Percentiles rank a stretch among this genome's conserved stretches.
These are phyloP conservation scores for Stellera chamaejasme DNA, from an alignment of 345 rosid species.

Conservation along the genomic window DNA sequence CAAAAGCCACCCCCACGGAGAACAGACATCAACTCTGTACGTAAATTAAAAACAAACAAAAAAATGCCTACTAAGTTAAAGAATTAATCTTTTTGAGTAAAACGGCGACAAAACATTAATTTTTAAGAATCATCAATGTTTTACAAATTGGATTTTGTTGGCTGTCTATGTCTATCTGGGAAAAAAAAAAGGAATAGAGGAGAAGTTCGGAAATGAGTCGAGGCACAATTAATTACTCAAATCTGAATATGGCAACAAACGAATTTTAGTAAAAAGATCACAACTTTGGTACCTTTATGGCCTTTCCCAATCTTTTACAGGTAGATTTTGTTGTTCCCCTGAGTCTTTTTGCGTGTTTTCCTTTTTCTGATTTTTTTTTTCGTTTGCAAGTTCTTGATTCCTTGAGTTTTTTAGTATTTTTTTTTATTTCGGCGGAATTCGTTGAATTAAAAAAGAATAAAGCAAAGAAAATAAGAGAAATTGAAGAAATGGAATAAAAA, in stretches of 20 bases:
- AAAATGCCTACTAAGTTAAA: constrained; percentile 15
- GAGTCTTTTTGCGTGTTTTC: too few relatives aligned
- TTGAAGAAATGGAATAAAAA: neutral
- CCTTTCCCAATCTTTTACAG: constrained; percentile 2
- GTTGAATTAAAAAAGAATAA: neutral
- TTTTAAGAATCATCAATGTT: neutral
- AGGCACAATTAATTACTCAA: too few relatives aligned
- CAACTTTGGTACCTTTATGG: constrained; percentile 4
- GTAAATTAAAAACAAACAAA: constrained; percentile 15
- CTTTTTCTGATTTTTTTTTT: neutral
- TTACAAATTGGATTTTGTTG: neutral
- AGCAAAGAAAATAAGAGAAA: neutral
- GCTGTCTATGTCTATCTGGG: neutral
- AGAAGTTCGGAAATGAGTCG: neutral
- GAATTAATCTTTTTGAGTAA: neutral
- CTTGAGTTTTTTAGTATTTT: neutral
- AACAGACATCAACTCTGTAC: neutral
- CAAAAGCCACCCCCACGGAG: constrained; percentile 24
- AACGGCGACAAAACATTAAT: neutral
- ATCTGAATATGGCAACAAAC: neutral
- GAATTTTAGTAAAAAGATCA: too few relatives aligned
- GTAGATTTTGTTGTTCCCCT: constrained; percentile 3
- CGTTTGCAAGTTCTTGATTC: constrained; percentile 1
- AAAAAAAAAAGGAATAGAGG: neutral
- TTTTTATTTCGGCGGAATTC: neutral